Base-by-base conservation (phyloP, 306 rosid species). In the Mimosa bimucronata region DNA sequence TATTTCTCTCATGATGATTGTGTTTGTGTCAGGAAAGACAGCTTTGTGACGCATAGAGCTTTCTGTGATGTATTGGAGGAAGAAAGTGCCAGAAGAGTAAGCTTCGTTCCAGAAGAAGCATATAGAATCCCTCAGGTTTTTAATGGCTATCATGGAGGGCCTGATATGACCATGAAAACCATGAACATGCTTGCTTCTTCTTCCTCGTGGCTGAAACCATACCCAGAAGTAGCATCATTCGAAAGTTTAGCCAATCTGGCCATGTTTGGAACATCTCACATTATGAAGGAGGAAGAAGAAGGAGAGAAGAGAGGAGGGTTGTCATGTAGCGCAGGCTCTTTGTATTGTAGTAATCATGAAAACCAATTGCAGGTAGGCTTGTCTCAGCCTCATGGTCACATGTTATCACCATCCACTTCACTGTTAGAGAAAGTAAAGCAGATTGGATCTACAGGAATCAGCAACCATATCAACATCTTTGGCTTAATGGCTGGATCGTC, bases 31-130 rank as follows among this genome's bases (percentile, higher is more conserved):
- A 94, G 98, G 95, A 94, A 92, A 82, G 98, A 94, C 76, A 92
- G 98, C 89, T 94, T 90, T 82, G 77, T 91, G 44, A 94, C 98
- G 1, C 98, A 94, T 58, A 85, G 92, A 87, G 98, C 98, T 29
- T 94, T 94, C 40, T 94, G 97, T 82, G 94, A 94, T 66, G 94
- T 90, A 18, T 89, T 94, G 81, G 90, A 88, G 0, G 97, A 91
- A 79, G 90, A 91, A 84, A 89, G 70, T 66, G 82, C 66, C 14
- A 82, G 93, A 66, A 78, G 93, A 66, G 77, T 85, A 65, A 77
- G 61, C 37, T 55, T 87, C 48, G 74, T 88, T 53, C 84, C 80
- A 53, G 83, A 83, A 61, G 23, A 83, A 61, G 23, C 81, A 21
- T 18, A 82, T 13, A 40, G 80, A 64, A 62, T 80, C 30, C 84